Evolutionary conservation across 129 eudicot genomes (phyloP).

Genomic region (Pittosporum tobira): DNA sequence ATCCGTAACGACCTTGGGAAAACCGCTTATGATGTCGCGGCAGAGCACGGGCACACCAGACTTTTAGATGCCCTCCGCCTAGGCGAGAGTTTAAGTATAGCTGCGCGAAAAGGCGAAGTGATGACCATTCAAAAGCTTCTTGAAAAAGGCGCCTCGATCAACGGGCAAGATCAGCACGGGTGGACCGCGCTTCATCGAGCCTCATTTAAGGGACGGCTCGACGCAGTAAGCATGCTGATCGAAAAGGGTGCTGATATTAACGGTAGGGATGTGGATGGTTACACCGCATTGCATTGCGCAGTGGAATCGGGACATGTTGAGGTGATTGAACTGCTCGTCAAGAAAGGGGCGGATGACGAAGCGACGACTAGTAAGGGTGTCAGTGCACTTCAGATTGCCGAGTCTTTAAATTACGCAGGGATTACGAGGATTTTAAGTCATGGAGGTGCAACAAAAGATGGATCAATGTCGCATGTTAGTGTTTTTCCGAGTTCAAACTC

Average conservation of each 20-base stretch:
- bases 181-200: constrained; percentile 81
- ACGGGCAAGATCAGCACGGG: constrained; percentile 64
- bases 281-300: constrained; percentile 70
- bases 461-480: not conserved
- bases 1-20: constrained; percentile 47
- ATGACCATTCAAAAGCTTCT: constrained; percentile 38
- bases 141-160: constrained; percentile 54
- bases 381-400: constrained; percentile 55
- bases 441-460: constrained; percentile 43
- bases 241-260: constrained; percentile 48
- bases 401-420: constrained; percentile 55
- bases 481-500: constrained; percentile 3
- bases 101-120: constrained; percentile 65
- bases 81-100: constrained; percentile 48
- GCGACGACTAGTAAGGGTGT: constrained; percentile 64
- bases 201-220: constrained; percentile 51
- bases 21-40: constrained; percentile 69
- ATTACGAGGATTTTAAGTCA: constrained; percentile 41
- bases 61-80: constrained; percentile 53
- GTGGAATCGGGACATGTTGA: constrained; percentile 69
- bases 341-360: constrained; percentile 63
- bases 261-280: constrained; percentile 66
- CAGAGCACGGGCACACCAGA: constrained; percentile 50
- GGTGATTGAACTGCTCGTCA: constrained; percentile 57
- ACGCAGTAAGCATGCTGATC: constrained; percentile 37